phyloP scores from a whole-genome alignment of 345 rosid species.

The Cardamine chenopodiifolia region DNA sequence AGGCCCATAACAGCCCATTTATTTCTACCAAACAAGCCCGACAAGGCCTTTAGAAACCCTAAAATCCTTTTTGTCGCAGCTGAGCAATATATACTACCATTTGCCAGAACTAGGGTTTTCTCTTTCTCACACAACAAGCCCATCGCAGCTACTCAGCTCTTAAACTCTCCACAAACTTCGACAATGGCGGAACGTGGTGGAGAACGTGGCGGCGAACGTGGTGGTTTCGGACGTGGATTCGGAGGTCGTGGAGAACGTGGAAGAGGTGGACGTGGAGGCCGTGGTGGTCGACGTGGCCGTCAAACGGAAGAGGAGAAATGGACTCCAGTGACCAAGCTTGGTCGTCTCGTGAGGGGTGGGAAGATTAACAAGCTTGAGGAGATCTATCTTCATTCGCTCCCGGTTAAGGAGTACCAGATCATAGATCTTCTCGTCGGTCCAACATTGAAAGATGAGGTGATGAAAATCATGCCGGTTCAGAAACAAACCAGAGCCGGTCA shows the following conservation, averaged over 20 bases:
- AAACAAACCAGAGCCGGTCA: slow-evolving; percentile 87
- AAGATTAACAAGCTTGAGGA: slow-evolving; percentile 64
- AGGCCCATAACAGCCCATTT: slow-evolving; percentile 6
- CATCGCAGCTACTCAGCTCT: background rate
- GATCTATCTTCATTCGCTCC: slow-evolving; percentile 82
- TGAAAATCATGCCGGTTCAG: slow-evolving; percentile 95
- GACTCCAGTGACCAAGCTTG: slow-evolving; percentile 90
- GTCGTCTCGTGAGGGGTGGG: slow-evolving; percentile 65
- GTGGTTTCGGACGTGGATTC: slow-evolving; percentile 68
- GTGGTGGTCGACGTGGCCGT: slow-evolving; percentile 74
- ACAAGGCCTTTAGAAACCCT: slow-evolving; percentile 37
- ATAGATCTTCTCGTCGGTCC: slow-evolving; percentile 75
- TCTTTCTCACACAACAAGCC: background rate
- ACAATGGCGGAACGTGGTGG: slow-evolving; percentile 45
- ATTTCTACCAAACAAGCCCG: background rate
- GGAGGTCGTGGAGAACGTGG: slow-evolving; percentile 54
- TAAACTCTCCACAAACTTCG: background rate
- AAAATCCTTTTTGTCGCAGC: background rate
- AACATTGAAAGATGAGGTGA: slow-evolving; percentile 82
- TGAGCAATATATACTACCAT: slow-evolving; percentile 24
- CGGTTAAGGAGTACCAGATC: slow-evolving; percentile 90
- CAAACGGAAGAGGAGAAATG: slow-evolving; percentile 74
- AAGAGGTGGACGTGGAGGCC: slow-evolving; percentile 44
- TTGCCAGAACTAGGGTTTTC: slow-evolving; percentile 9
- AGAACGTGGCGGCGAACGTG: slow-evolving; percentile 59